Base-by-base conservation (phyloP, 306 rosid species). In the Ormosia semicastrata region DNA sequence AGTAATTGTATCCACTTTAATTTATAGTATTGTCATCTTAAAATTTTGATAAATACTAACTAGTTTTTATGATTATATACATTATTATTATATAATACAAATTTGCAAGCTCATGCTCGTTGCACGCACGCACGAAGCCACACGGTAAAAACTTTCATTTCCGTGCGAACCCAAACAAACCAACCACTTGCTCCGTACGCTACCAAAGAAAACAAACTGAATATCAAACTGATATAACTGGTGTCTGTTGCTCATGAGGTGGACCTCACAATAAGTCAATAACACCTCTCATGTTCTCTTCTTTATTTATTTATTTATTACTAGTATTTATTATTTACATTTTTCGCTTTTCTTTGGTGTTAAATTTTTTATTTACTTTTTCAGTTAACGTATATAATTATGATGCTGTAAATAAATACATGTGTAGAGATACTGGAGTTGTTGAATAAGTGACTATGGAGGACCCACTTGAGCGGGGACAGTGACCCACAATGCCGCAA, bases 161-260 rank as follows among this genome's bases (percentile, higher is more conserved):
- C 86, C 17, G 57, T 33, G 24, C 10, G 66, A 76, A 71, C 69
- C 44, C 40, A 72, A 71, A 73, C 73, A 56, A 84, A 66, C 52
- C 80, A 73, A 43, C 85, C 86, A 79, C 87, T 86, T 82, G 87
- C 82, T 69, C 82, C 84, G 84, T 82, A 84, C 82, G 72, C 81
- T 59, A 81, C 85, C 63, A 72, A 79, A 79, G 75, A 84, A 85
- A 79, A 82, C 88, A 84, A 86, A 84, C 89, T 86, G 85, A 36
- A 79, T 78, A 82, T 88, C 79, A 82, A 84, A 71, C 85, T 79
- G 82, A 78, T 76, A 72, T 53, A 83, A 84, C 82, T 60, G 84
- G 88, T 78, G 84, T 84, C 76, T 81, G 76, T 76, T 73, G 40
- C 66, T 40, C 71, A 41, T 84, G 77, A 64, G 82, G 83, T 85